Conservation (phyloP, 768 basidiomycete genomes). For the Boletus tylopilopsis region DNA sequence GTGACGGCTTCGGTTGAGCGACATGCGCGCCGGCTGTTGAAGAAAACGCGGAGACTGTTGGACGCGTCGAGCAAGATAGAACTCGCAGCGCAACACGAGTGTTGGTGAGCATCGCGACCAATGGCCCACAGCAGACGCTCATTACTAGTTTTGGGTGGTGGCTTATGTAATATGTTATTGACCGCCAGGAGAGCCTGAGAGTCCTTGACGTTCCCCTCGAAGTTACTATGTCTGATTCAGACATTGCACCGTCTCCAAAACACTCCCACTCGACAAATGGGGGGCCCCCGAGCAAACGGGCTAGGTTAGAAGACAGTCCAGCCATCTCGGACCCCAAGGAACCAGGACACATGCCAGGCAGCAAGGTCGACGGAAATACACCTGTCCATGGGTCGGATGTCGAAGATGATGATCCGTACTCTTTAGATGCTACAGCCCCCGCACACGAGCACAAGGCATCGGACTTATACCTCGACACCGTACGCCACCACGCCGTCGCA, state of each 20-base stretch:
- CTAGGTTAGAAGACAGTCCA: slow-evolving; percentile 19
- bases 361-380: slow-evolving; percentile 30
- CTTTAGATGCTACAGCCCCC: slow-evolving; percentile 22
- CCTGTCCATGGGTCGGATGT: slow-evolving; percentile 18
- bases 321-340: slow-evolving; percentile 14
- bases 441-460: slow-evolving; percentile 46
- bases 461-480: slow-evolving; percentile 94
- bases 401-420: slow-evolving; percentile 26
- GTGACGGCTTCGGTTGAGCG: slow-evolving; percentile 52
- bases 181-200: not conserved
- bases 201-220: slow-evolving; percentile 1
- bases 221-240: slow-evolving; percentile 15
- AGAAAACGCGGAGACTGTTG: slow-evolving; percentile 24
- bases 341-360: slow-evolving; percentile 26
- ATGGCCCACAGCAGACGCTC: not conserved
- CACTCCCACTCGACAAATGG: slow-evolving; percentile 6
- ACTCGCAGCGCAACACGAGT: slow-evolving; percentile 23
- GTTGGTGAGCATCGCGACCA: slow-evolving; percentile 20
- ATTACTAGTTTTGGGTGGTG: not conserved
- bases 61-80: slow-evolving; percentile 23
- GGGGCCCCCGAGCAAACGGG: slow-evolving; percentile 31
- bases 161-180: slow-evolving; percentile 21
- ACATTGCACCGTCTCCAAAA: slow-evolving; percentile 4
- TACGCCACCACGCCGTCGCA: slow-evolving; percentile 37
- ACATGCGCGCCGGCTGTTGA: slow-evolving; percentile 30